Percentiles rank a stretch among this genome's conserved stretches.
These are phyloP conservation scores for Priceomyces carsonii DNA, from an alignment of 805 yeast species.

Conservation along the genomic window DNA sequence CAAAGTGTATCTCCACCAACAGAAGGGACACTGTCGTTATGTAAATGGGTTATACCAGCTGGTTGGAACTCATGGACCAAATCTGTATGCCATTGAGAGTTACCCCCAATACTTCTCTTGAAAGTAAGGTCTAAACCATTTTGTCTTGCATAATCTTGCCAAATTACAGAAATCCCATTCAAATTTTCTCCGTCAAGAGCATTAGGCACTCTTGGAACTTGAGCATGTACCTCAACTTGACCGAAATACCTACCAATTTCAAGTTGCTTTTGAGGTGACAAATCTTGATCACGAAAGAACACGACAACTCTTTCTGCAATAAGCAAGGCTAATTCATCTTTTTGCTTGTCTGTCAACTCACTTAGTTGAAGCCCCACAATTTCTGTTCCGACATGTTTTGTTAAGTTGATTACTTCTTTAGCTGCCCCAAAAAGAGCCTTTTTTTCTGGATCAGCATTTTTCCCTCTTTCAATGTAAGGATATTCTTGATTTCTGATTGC, in stretches of 20 bases:
- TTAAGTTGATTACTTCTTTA: conserved; percentile 24
- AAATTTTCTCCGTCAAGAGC: conserved; percentile 12
- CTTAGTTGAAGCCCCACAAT: conserved; percentile 28
- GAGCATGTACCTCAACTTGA: conserved; percentile 30
- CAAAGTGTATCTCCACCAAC: conserved; percentile 58
- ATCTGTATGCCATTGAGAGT: conserved; percentile 37
- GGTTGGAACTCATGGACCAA: conserved; percentile 38
- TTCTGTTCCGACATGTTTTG: conserved; percentile 27
- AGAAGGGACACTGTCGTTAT: conserved; percentile 38
- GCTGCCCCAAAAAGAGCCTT: conserved; percentile 29
- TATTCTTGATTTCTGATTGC: conserved; percentile 20
- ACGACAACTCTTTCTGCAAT: conserved; percentile 30
- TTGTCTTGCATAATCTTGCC: conserved; percentile 37
- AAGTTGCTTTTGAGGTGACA: conserved; percentile 30
- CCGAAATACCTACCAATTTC: conserved; percentile 29
- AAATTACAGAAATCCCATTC: conserved; percentile 39
- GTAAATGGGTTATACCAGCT: conserved; percentile 39
- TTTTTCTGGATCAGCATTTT: conserved; percentile 31
- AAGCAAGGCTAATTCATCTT: conserved; percentile 27
- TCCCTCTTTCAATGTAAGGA: conserved; percentile 27
- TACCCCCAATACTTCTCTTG: conserved; percentile 23
- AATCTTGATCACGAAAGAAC: conserved; percentile 30
- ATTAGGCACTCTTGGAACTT: conserved; percentile 19
- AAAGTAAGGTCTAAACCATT: conserved; percentile 30
- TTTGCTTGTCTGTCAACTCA: conserved; percentile 25